Evolutionary conservation across 257 asterid species (phyloP).

Genomic region (Dorcoceras hygrometricum): DNA sequence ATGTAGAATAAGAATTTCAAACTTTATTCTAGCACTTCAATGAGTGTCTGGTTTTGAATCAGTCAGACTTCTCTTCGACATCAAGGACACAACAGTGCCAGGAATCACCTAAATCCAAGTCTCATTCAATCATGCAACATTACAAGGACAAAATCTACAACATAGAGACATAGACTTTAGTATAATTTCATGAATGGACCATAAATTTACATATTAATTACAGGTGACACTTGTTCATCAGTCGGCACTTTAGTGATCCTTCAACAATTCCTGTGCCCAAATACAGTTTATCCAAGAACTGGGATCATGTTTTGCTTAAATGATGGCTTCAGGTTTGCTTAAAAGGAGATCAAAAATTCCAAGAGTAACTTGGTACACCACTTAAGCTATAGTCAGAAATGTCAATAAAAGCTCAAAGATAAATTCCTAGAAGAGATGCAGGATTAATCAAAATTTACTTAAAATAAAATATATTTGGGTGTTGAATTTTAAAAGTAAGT

Average conservation of each 20-base stretch:
- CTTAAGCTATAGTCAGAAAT: neutral
- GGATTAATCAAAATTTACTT: neutral
- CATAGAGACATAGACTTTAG: neutral
- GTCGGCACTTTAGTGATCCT: neutral
- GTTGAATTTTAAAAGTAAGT: neutral
- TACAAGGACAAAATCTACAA: too few relatives aligned
- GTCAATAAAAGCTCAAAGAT: neutral
- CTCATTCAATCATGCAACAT: neutral
- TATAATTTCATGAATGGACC: too few relatives aligned
- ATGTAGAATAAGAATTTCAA: conserved; percentile 5
- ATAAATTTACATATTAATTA: too few relatives aligned
- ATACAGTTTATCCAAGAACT: neutral
- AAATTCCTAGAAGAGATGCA: neutral
- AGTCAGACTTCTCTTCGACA: neutral
- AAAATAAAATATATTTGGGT: neutral
- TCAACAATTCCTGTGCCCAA: neutral
- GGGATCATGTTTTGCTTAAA: neutral
- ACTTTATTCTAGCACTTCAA: neutral
- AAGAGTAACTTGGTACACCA: neutral
- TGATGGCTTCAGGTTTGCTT: neutral
- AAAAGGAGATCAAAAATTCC: neutral
- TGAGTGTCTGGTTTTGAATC: neutral
- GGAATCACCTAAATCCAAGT: neutral
- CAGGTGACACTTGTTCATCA: too few relatives aligned
- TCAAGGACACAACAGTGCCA: neutral